phyloP scores from a whole-genome alignment of 371 early-diverging fungal genomes.

The Rhizopus arrhizus region DNA sequence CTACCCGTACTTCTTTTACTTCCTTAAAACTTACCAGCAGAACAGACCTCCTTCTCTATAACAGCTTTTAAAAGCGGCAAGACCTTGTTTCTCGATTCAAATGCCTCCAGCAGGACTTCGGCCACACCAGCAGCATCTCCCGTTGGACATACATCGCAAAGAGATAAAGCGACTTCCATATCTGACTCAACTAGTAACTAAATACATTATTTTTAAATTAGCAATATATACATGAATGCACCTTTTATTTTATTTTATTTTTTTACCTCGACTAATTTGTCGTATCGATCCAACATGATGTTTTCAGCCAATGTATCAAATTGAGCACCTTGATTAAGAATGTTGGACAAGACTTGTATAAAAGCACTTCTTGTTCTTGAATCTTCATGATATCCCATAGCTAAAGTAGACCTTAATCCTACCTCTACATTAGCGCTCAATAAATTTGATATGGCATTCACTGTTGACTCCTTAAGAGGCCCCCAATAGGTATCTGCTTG shows the following conservation, averaged over 20 bases:
- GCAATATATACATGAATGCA: background rate
- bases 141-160: slow-evolving; percentile 83
- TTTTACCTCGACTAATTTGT: slow-evolving; percentile 67
- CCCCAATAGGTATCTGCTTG: slow-evolving; percentile 46
- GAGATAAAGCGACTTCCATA: slow-evolving; percentile 71
- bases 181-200: slow-evolving; percentile 63
- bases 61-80: slow-evolving; percentile 74
- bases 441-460: slow-evolving; percentile 83
- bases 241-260: background rate
- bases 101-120: slow-evolving; percentile 69
- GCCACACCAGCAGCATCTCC: slow-evolving; percentile 80
- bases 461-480: slow-evolving; percentile 76
- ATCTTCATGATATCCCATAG: slow-evolving; percentile 92
- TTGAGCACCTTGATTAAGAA: slow-evolving; percentile 82
- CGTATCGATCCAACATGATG: slow-evolving; percentile 67
- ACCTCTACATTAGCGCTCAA: slow-evolving; percentile 89
- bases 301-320: slow-evolving; percentile 81
- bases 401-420: slow-evolving; percentile 81
- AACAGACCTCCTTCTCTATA: slow-evolving; percentile 77
- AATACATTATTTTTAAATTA: background rate
- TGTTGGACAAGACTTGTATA: slow-evolving; percentile 87
- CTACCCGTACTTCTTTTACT: too few species aligned
- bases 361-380: slow-evolving; percentile 82
- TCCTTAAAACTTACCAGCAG: slow-evolving; percentile 52
- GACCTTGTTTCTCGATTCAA: slow-evolving; percentile 72